A percentile compares a stretch with the other conserved stretches of the same genome.
Evolutionary conservation across 352 stramenopile species (phyloP).

Genomic region (Globisporangium ultimum): DNA sequence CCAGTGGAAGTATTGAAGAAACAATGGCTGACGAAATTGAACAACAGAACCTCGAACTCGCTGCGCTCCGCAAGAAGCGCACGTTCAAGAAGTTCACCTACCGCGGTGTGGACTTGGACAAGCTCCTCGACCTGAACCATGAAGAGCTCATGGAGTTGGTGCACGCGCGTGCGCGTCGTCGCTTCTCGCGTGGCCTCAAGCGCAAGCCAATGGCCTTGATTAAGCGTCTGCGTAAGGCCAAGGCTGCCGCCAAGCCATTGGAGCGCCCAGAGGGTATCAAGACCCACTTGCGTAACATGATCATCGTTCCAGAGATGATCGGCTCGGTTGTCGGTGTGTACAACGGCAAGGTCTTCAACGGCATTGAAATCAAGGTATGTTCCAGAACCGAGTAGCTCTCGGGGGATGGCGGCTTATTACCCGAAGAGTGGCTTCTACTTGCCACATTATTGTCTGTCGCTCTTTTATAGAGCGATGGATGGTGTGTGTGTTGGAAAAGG

Average conservation of each 20-base stretch:
- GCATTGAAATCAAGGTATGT: slow-evolving; percentile 99
- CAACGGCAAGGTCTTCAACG: slow-evolving; percentile 99
- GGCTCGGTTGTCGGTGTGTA: slow-evolving; percentile 99
- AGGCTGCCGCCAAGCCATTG: slow-evolving; percentile 95
- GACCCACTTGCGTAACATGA: slow-evolving; percentile 99
- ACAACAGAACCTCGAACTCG: slow-evolving; percentile 83
- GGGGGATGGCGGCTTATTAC: slow-evolving; percentile 76
- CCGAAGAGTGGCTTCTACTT: slow-evolving; percentile 46
- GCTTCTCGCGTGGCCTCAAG: slow-evolving; percentile 99
- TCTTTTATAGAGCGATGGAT: not conserved
- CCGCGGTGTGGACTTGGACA: slow-evolving; percentile 98
- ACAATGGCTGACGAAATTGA: slow-evolving; percentile 50
- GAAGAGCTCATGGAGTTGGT: slow-evolving; percentile 99
- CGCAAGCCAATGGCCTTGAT: slow-evolving; percentile 99
- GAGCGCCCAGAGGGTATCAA: slow-evolving; percentile 99
- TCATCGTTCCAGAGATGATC: slow-evolving; percentile 99
- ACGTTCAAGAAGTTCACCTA: slow-evolving; percentile 99
- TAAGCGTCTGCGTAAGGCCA: slow-evolving; percentile 98
- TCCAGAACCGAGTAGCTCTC: slow-evolving; percentile 83
- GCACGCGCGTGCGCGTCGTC: slow-evolving; percentile 93
- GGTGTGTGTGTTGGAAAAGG: not conserved
- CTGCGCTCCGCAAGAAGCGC: slow-evolving; percentile 98
- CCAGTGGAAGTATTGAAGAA: slow-evolving; percentile 18
- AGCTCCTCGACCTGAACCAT: slow-evolving; percentile 98
- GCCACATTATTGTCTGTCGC: not conserved